Base-by-base conservation (phyloP, 495 filamentous ascomycete species). In the Pyrenula aspistea region DNA sequence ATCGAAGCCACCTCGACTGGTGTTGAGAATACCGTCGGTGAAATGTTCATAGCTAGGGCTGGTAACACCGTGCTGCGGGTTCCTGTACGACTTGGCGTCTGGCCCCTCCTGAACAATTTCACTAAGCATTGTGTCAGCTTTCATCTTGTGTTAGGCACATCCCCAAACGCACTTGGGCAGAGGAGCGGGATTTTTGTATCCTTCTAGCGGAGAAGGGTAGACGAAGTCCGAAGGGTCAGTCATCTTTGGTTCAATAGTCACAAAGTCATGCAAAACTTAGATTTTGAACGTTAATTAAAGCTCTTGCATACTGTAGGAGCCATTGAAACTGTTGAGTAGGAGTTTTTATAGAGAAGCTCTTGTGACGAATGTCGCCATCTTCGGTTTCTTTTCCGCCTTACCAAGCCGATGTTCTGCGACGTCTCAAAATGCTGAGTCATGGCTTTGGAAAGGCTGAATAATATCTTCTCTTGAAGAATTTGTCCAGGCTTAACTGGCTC, bases 11-110 rank as follows among this genome's bases (percentile, higher is more conserved):
- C 85, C 84, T 10, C 80, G 73, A 3, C 63, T 64, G 11, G 71
- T 78, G 54, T 85, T 88, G 23, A 78, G 68, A 8, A 89, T 67
- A 0, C 87, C 86, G 11, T 82, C 77, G 0, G 74, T 66, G 49
- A 90, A 91, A 51, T 72, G 68, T 23, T 81, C 72, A 60, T 90
- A 91, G 20, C 83, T 77, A 57, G 74, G 71, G 64, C 85, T 88
- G 49, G 80, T 64, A 1, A 72, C 65, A 10, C 75, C 79, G 12
- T 75, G 76, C 53, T 77, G 70, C 0, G 77, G 78, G 59, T 89
- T 89, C 48, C 71, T 70, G 59, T 78, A 73, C 48, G 79, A 84
- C 63, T 88, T 88, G 57, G 83, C 84, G 64, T 24, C 60, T 63
- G 49, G 72, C 68, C 0, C 76, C 79, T 56, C 19, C 2, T 22